Percentiles rank a stretch among this genome's conserved stretches.
phyloP scores from a whole-genome alignment of 768 basidiomycete species.

The Coprinopsis marcescibilis region DNA sequence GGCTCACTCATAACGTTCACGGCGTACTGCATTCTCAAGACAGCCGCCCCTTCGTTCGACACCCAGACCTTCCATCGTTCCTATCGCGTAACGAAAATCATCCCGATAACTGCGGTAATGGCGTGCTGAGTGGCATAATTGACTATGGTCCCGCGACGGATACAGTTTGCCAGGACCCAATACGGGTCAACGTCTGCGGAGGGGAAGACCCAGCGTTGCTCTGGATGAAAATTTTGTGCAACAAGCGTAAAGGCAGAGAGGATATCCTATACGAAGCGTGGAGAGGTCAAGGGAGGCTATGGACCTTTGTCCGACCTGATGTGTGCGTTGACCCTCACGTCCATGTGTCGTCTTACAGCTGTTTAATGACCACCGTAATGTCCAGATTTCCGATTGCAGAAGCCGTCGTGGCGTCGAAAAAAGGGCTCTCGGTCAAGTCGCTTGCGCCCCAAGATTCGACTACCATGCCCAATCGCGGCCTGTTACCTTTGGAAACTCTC shows the following conservation, averaged over 20 bases:
- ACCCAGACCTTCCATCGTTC: not conserved
- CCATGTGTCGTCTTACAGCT: not conserved
- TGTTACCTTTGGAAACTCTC: not conserved
- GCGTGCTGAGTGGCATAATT: no score
- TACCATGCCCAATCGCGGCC: not conserved
- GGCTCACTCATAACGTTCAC: not conserved
- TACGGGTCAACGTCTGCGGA: not conserved
- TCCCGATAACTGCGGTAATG: no score
- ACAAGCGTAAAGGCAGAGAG: not conserved
- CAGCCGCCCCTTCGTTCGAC: not conserved
- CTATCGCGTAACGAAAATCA: no score
- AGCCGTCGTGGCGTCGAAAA: no score
- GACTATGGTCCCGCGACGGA: constrained; percentile 1
- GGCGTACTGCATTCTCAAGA: not conserved
- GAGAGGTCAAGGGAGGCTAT: constrained; percentile 4
- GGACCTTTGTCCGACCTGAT: constrained; percentile 1
- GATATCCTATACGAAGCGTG: constrained; percentile 2
- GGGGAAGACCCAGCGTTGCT: not conserved
- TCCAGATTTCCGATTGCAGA: constrained; percentile 4
- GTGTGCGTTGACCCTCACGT: no score
- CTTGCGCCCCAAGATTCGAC: no score
- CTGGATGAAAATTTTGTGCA: constrained; percentile 1
- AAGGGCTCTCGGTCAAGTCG: no score
- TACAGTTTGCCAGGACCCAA: not conserved
- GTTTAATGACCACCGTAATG: not conserved